Evolutionary conservation across 2,329 filamentous ascomycete species (phyloP), one percentile per base, ranked within the genome.

Genomic region (Plenodomus tracheiphilus): DNA sequence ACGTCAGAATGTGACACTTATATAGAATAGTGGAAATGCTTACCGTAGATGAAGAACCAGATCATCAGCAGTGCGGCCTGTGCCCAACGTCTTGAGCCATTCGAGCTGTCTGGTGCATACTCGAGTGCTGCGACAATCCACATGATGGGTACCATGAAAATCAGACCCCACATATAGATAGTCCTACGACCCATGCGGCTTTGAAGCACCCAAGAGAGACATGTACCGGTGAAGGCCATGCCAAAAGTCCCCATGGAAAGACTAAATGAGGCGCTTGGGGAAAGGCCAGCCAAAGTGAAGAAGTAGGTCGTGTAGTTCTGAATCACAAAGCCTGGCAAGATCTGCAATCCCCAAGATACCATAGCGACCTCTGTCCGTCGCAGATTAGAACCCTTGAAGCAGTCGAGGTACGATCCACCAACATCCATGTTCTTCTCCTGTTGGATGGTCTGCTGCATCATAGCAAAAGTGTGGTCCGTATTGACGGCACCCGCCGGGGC

Each of bases 361-460:
- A 77, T 79, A 21, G 81, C 76, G 53, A 85, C 83, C 64, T 88
- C 89, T 2, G 89, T 94, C 17, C 90, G 83, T 45, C 90, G 85
- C 42, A 85, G 77, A 64, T 94, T 85, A 15, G 81, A 80, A 10
- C 89, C 88, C 69, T 80, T 85, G 80, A 94, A 93, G 74, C 89
- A 95, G 67, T 94, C 89, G 61, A 81, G 72, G 70, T 92, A 94
- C 41, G 80, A 84, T 7, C 87, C 82, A 35, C 89, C 88, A 9
- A 76, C 75, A 37, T 43, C 44, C 25, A 89, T 85, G 69, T 81
- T 75, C 62, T 87, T 79, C 68, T 95, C 90, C 9, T 93, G 75
- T 0, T 86, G 85, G 1, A 87, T 90, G 1, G 89, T 95, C 65
- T 92, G 88, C 1, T 89, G 82, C 86, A 95, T 94, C 88, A 94